Evolutionary conservation across 2,329 filamentous ascomycete species (phyloP).

Genomic region (Diatrype stigma): DNA sequence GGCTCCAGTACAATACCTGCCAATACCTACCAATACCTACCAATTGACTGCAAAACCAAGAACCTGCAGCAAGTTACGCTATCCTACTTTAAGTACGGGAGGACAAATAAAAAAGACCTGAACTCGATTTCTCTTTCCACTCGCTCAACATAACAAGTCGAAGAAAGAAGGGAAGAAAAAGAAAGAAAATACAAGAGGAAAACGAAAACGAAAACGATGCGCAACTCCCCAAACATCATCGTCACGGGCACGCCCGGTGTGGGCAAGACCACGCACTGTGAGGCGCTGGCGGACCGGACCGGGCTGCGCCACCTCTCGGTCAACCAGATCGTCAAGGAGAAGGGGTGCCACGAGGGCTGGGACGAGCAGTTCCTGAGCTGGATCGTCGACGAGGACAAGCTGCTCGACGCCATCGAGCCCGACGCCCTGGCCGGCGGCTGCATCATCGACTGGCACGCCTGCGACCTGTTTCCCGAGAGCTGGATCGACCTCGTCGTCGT

Average conservation of each 20-base stretch:
- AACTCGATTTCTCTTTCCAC: too few relatives aligned
- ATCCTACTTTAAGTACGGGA: too few relatives aligned
- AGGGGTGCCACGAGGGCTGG: constrained; percentile 80
- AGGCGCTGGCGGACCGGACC: constrained; percentile 70
- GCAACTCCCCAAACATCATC: constrained; percentile 77
- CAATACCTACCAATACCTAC: too few relatives aligned
- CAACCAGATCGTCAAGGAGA: constrained; percentile 88
- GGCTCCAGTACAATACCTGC: too few relatives aligned
- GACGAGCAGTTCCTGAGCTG: constrained; percentile 82
- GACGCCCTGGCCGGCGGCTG: constrained; percentile 74
- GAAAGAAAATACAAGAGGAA: too few relatives aligned
- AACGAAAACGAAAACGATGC: constrained; percentile 19
- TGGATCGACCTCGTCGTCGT: constrained; percentile 97
- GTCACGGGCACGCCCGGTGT: constrained; percentile 94
- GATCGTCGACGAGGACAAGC: constrained; percentile 96
- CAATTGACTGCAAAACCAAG: too few relatives aligned
- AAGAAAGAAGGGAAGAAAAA: too few relatives aligned
- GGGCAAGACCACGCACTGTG: constrained; percentile 91
- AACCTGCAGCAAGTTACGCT: too few relatives aligned
- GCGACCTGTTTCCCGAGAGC: constrained; percentile 86
- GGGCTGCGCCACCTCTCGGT: constrained; percentile 80
- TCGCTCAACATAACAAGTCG: too few relatives aligned
- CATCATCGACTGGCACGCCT: constrained; percentile 97
- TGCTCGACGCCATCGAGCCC: constrained; percentile 85
- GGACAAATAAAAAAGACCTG: too few relatives aligned